Percentiles rank a stretch among this genome's conserved stretches.
These are phyloP conservation scores for Stephania yunnanensis DNA, from an alignment of 164 flowering plant species.

Conservation along the genomic window DNA sequence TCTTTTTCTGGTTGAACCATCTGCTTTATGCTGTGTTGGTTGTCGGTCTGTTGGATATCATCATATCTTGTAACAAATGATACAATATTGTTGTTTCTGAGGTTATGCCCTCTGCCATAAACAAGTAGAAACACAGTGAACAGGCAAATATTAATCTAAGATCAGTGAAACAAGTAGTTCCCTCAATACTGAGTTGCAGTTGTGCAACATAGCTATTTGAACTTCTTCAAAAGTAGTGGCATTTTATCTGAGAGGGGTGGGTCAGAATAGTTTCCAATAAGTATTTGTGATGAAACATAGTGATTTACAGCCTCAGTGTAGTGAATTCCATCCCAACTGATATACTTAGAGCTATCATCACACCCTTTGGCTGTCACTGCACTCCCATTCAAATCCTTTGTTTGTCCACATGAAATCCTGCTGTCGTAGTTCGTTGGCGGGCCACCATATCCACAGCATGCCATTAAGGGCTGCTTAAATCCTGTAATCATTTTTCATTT, in stretches of 20 bases:
- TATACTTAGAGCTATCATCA: constrained; percentile 45
- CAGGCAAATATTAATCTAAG: not conserved
- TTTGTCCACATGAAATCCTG: constrained; percentile 51
- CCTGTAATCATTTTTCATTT: constrained; percentile 32
- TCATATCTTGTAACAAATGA: not conserved
- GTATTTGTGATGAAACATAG: constrained; percentile 55
- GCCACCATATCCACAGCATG: constrained; percentile 83
- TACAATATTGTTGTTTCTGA: not conserved
- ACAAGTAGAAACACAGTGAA: not conserved
- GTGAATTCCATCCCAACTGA: constrained; percentile 83
- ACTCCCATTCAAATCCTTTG: constrained; percentile 54
- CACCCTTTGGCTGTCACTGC: constrained; percentile 50
- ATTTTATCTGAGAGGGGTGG: constrained; percentile 53
- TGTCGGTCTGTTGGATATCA: not conserved
- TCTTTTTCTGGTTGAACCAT: not conserved
- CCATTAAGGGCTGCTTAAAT: constrained; percentile 54
- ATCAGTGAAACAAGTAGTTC: not conserved
- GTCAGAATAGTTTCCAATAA: constrained; percentile 67
- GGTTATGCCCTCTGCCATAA: not conserved
- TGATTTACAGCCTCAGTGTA: constrained; percentile 81
- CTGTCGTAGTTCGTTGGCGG: constrained; percentile 61
- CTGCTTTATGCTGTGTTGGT: not conserved
- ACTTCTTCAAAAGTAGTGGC: constrained; percentile 37
- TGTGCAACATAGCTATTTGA: too few relatives aligned
- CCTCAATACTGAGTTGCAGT: too few relatives aligned